Conservation (phyloP, 2,329 filamentous ascomycete species). For the Stromatinia cepivora region DNA sequence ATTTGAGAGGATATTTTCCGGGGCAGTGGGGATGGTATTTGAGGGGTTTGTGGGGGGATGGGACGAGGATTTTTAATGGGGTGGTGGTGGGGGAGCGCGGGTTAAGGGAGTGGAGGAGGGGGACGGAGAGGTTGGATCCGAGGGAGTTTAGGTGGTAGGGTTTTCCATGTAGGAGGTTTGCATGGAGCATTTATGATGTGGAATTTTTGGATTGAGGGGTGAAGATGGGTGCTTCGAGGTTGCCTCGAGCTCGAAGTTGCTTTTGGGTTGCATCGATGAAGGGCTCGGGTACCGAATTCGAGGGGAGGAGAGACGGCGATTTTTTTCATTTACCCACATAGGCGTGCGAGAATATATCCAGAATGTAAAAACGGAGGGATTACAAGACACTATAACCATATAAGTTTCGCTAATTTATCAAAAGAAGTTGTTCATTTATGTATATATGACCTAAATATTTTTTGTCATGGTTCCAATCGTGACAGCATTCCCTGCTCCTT, state of each 20-base stretch:
- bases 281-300: neutral
- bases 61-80: neutral
- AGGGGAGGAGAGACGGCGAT: no score
- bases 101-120: neutral
- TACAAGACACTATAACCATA: neutral
- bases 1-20: neutral
- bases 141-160: neutral
- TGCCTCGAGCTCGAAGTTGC: no score
- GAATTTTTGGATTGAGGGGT: no score
- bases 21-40: constrained; percentile 13
- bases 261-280: neutral
- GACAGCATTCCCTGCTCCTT: no score
- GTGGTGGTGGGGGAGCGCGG: neutral
- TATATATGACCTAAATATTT: neutral
- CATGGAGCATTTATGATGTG: neutral
- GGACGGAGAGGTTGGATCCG: constrained; percentile 9
- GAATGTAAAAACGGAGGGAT: neutral
- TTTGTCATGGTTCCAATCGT: neutral
- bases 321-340: neutral
- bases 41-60: neutral
- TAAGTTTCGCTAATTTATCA: neutral
- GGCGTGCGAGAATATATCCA: neutral
- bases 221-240: neutral
- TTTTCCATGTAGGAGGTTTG: neutral
- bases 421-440: neutral